phyloP scores from a whole-genome alignment of 2,329 filamentous ascomycete species.

The Neospermospora avenae region DNA sequence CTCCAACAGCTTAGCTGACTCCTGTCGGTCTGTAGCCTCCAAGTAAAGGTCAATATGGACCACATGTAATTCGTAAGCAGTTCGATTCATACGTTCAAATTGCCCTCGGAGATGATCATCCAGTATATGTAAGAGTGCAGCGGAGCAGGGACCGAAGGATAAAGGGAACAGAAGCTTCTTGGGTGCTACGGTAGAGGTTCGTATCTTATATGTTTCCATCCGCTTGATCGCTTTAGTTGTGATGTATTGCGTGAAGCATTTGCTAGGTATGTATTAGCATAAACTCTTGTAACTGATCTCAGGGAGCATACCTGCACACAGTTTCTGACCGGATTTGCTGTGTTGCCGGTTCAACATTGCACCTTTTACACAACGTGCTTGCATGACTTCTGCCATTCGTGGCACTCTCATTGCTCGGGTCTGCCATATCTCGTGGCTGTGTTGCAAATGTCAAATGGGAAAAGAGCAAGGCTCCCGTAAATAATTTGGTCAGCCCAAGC shows the following conservation, averaged over 20 bases:
- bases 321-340: slow-evolving; percentile 34
- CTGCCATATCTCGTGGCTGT: slow-evolving; percentile 14
- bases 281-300: slow-evolving; percentile 10
- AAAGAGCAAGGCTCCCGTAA: slow-evolving; percentile 11
- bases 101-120: slow-evolving; percentile 66
- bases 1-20: slow-evolving; percentile 37
- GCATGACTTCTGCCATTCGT: slow-evolving; percentile 8
- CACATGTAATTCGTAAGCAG: slow-evolving; percentile 65
- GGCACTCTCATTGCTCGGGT: slow-evolving; percentile 2
- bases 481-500: slow-evolving; percentile 1
- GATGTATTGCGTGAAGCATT: slow-evolving; percentile 77
- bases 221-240: slow-evolving; percentile 77
- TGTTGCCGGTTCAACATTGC: slow-evolving; percentile 28
- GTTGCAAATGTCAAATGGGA: slow-evolving; percentile 4
- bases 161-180: slow-evolving; percentile 68
- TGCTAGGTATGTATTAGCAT: slow-evolving; percentile 41
- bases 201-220: slow-evolving; percentile 61
- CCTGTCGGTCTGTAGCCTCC: slow-evolving; percentile 29
- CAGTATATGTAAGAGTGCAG: slow-evolving; percentile 72
- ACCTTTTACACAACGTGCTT: slow-evolving; percentile 30
- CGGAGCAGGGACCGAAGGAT: slow-evolving; percentile 79
- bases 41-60: slow-evolving; percentile 43
- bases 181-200: slow-evolving; percentile 35
- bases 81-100: slow-evolving; percentile 57
- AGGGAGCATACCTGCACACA: slow-evolving; percentile 33